Evolutionary conservation across 352 stramenopile species (phyloP).

Genomic region (Phytopythium litorale): DNA sequence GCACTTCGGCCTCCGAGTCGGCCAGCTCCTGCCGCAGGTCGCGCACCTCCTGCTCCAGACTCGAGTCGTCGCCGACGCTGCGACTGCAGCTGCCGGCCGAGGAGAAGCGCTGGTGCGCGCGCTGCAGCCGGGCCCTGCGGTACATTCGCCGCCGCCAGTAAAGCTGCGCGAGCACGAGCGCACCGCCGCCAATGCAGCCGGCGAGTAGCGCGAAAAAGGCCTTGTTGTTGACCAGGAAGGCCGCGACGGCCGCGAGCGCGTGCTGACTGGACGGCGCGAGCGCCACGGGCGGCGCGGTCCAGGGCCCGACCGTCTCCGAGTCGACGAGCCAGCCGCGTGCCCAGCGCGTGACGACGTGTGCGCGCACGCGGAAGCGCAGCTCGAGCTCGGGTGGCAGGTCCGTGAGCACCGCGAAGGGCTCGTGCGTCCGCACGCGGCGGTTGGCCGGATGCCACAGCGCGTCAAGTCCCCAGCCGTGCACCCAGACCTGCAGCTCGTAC

Average conservation of each 20-base stretch:
- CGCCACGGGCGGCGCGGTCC: slow-evolving; percentile 38
- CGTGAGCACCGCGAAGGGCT: slow-evolving; percentile 54
- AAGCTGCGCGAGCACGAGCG: slow-evolving; percentile 38
- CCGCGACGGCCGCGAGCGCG: slow-evolving; percentile 45
- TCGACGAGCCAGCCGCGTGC: slow-evolving; percentile 38
- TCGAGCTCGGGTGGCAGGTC: slow-evolving; percentile 53
- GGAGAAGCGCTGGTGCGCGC: slow-evolving; percentile 10
- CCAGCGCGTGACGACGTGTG: slow-evolving; percentile 28
- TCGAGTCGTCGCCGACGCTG: slow-evolving; percentile 6
- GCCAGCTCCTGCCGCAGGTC: slow-evolving; percentile 68
- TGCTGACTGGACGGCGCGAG: slow-evolving; percentile 44
- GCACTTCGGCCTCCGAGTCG: slow-evolving; percentile 75
- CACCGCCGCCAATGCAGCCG: slow-evolving; percentile 43
- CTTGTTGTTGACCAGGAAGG: slow-evolving; percentile 48
- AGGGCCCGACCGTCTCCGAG: slow-evolving; percentile 49
- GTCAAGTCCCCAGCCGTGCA: slow-evolving; percentile 58
- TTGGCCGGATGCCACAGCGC: slow-evolving; percentile 60
- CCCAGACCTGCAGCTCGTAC: slow-evolving; percentile 75
- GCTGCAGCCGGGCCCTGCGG: slow-evolving; percentile 5
- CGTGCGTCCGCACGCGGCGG: slow-evolving; percentile 29
- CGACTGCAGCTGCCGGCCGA: background rate
- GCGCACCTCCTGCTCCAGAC: slow-evolving; percentile 51
- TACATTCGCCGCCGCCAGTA: slow-evolving; percentile 16
- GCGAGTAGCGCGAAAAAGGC: slow-evolving; percentile 38
- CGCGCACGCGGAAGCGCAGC: slow-evolving; percentile 51